phyloP scores from a whole-genome alignment of 345 rosid species.

The Turnera subulata region DNA sequence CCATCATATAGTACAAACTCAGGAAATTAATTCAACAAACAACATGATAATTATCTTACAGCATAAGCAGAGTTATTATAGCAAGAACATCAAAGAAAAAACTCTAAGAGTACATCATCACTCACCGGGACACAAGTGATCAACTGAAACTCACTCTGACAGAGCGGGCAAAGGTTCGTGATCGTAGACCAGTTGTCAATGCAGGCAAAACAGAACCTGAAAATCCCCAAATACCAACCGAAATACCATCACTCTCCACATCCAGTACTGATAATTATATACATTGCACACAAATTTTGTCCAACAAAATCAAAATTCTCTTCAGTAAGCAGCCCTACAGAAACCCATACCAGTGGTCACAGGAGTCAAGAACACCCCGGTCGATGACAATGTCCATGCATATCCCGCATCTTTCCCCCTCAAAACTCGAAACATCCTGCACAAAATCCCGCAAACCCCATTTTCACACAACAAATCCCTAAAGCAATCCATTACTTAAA shows the following conservation, averaged over 20 bases:
- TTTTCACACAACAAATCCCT: too few species aligned
- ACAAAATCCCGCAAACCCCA: background rate
- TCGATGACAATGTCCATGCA: constrained; percentile 96
- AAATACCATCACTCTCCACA: constrained; percentile 13
- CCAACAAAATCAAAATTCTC: background rate
- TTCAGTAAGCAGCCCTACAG: background rate
- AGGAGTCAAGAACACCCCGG: constrained; percentile 94
- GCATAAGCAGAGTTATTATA: background rate
- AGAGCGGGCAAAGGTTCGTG: constrained; percentile 94
- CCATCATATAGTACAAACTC: constrained; percentile 11
- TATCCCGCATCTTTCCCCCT: constrained; percentile 92
- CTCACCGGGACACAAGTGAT: constrained; percentile 98
- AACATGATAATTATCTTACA: too few species aligned
- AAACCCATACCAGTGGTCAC: constrained; percentile 75
- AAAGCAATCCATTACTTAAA: too few species aligned
- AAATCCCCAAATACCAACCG: constrained; percentile 22
- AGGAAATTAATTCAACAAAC: too few species aligned
- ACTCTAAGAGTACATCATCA: constrained; percentile 7
- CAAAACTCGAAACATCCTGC: constrained; percentile 57
- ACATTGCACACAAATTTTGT: background rate
- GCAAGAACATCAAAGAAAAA: background rate
- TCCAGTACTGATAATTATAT: constrained; percentile 4
- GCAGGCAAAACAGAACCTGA: constrained; percentile 98
- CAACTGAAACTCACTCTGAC: constrained; percentile 92
- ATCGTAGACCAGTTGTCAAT: constrained; percentile 98